Evolutionary conservation across 2,329 filamentous ascomycete genomes (phyloP).

Genomic region (Sordariomycetes sp.): DNA sequence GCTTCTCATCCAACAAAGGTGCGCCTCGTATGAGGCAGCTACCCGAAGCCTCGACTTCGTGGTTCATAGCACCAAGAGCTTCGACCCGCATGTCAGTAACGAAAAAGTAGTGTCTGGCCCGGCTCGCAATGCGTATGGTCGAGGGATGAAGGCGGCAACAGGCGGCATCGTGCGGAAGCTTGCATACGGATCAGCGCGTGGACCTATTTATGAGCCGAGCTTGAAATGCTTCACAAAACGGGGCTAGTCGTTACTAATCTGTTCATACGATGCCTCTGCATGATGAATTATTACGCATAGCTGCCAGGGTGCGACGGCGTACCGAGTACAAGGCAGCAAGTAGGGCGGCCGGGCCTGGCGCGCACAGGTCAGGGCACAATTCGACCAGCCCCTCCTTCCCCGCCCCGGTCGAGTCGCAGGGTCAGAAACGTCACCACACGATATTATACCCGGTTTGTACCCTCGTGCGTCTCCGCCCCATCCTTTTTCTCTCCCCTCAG

Average conservation of each 20-base stretch:
- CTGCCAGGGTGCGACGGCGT: neutral
- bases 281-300: neutral
- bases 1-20: too few species aligned
- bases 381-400: conserved; percentile 4
- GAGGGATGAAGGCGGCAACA: too few species aligned
- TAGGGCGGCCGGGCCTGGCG: neutral
- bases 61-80: too few species aligned
- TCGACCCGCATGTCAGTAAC: too few species aligned
- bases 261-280: neutral
- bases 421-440: neutral
- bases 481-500: neutral
- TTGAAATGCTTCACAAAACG: neutral
- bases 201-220: too few species aligned
- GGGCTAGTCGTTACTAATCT: neutral
- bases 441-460: neutral
- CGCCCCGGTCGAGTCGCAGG: neutral
- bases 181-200: too few species aligned
- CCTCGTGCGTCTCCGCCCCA: neutral
- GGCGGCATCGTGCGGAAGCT: too few species aligned
- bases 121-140: too few species aligned
- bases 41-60: too few species aligned
- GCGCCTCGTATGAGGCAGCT: too few species aligned
- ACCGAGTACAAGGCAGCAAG: neutral
- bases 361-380: conserved; percentile 1
- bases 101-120: too few species aligned